Evolutionary conservation across 164 flowering plant species (phyloP).

Genomic region (Piper betle): DNA sequence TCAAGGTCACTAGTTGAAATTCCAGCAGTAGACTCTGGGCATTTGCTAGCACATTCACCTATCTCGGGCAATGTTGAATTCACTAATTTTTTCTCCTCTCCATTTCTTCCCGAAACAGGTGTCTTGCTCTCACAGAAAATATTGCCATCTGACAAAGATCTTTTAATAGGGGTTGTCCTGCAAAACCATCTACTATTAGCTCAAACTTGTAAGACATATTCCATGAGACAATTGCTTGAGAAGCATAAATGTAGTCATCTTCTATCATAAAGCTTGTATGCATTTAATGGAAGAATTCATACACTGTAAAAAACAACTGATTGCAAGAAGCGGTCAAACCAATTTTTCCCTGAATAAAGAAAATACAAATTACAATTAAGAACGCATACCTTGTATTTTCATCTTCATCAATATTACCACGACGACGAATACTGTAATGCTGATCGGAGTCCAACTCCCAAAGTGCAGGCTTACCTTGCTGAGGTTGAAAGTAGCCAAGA

Average conservation of each 20-base stretch:
- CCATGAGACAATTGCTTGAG: no score
- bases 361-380: no score
- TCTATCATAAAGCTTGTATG: no score
- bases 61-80: constrained; percentile 24
- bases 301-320: no score
- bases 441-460: constrained; percentile 91
- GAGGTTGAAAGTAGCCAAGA: constrained; percentile 85
- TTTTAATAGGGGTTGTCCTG: constrained; percentile 48
- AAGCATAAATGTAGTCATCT: no score
- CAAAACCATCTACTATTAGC: constrained; percentile 3
- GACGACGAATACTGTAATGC: constrained; percentile 46
- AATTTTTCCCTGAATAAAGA: no score
- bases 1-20: constrained; percentile 48
- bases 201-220: background rate
- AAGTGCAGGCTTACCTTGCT: constrained; percentile 62
- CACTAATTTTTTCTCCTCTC: constrained; percentile 15
- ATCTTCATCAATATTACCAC: constrained; percentile 18
- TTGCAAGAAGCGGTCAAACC: no score
- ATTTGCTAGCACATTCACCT: constrained; percentile 18
- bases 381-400: constrained; percentile 41
- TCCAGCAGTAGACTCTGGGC: constrained; percentile 59
- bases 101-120: constrained; percentile 18
- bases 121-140: constrained; percentile 43
- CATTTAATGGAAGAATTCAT: no score
- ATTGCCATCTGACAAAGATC: constrained; percentile 90